A percentile compares a stretch with the other conserved stretches of the same genome.
These are phyloP conservation scores for Colletotrichum sp. DNA, from an alignment of 2,329 filamentous ascomycete species.

Conservation along the genomic window DNA sequence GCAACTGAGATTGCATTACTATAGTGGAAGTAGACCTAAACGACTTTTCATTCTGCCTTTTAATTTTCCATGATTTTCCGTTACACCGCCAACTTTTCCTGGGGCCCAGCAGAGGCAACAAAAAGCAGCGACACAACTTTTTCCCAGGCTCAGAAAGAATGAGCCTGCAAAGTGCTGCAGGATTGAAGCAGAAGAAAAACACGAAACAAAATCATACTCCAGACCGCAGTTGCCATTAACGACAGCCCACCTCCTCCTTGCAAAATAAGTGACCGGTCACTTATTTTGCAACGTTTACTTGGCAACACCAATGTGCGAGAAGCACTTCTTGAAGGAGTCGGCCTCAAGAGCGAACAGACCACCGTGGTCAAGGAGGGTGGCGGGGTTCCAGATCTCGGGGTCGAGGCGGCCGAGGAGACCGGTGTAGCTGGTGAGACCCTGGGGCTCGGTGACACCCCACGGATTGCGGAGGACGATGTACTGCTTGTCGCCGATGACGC, in stretches of 20 bases:
- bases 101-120: neutral
- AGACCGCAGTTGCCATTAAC: neutral
- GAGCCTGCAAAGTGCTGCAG: neutral
- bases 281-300: conserved; percentile 18
- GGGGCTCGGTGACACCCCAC: conserved; percentile 48
- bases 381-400: conserved; percentile 40
- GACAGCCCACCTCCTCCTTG: neutral
- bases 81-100: neutral
- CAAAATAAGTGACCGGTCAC: conserved; percentile 13
- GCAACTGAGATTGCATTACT: conserved; percentile 4
- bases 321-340: conserved; percentile 40
- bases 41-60: conserved; percentile 6
- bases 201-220: neutral
- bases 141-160: neutral
- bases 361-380: conserved; percentile 39
- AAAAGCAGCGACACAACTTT: neutral
- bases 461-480: conserved; percentile 50
- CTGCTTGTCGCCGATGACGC: conserved; percentile 38
- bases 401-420: conserved; percentile 43
- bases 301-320: conserved; percentile 30
- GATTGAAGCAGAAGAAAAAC: neutral
- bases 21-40: neutral
- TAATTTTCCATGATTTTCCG: neutral
- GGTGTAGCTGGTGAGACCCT: conserved; percentile 42
- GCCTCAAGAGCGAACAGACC: conserved; percentile 42